These are phyloP conservation scores for Verticillium nonalfalfae DNA, from an alignment of 2,329 filamentous ascomycete genomes.

Conservation along the genomic window DNA sequence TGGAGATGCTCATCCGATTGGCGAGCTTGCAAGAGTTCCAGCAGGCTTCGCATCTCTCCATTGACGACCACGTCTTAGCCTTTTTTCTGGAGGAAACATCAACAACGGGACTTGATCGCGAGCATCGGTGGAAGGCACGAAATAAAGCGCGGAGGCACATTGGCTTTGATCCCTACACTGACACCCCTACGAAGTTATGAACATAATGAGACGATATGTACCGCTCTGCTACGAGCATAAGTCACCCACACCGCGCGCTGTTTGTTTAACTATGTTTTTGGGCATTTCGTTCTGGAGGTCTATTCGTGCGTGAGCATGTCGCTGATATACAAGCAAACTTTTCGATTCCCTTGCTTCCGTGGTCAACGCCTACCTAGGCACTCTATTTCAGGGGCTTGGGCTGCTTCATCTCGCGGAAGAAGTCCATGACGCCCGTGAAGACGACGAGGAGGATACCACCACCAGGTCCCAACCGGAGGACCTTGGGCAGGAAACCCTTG, in stretches of 20 bases:
- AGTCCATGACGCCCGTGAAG: conserved; percentile 86
- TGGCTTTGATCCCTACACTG: conserved; percentile 51
- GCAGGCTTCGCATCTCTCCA: conserved; percentile 81
- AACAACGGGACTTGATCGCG: conserved; percentile 41
- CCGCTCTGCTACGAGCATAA: neutral
- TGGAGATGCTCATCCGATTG: conserved; percentile 83
- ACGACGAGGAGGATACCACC: conserved; percentile 73
- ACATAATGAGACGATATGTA: neutral
- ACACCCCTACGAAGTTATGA: conserved; percentile 15
- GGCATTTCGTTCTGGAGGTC: neutral
- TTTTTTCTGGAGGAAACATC: conserved; percentile 71
- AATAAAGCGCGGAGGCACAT: conserved; percentile 40
- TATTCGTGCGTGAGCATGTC: neutral
- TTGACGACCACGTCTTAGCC: conserved; percentile 80
- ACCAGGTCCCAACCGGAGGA: conserved; percentile 45
- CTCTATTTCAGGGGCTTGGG: conserved; percentile 3
- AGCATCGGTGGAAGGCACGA: conserved; percentile 35
- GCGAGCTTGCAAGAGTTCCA: conserved; percentile 88
- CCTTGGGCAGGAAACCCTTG: conserved; percentile 97
- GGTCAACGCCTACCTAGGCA: neutral
- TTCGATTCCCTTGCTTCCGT: neutral
- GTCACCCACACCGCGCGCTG: neutral
- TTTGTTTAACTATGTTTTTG: neutral
- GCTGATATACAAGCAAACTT: conserved; percentile 9
- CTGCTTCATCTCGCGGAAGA: conserved; percentile 64